Base-by-base conservation (phyloP, 208 protist genomes). In the Lotmaria passim region DNA sequence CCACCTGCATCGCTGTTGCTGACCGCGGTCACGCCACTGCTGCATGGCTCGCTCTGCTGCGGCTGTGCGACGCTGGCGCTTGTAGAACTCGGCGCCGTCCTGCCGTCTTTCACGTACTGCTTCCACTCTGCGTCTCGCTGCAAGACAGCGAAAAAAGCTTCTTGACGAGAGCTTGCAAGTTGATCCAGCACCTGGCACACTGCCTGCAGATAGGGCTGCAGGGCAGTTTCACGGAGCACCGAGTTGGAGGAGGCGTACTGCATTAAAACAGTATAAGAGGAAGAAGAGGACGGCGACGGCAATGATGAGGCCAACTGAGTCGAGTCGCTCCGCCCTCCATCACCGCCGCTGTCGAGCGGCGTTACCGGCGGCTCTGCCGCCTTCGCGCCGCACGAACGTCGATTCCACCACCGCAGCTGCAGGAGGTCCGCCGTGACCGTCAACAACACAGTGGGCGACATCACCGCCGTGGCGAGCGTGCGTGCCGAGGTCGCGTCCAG, bases 121-220 rank as follows among this genome's bases (percentile, higher is more conserved):
- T 34, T 34, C 71, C 63, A 70, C 55, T 12, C 47, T 3, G 71
- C 71, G 33, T 77, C 71, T 8, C 57, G 55, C 28, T 30, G 31
- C 57, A 77, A 58, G 17, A 71, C 48, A 2, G 38, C 43, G 24
- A 77, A 17, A 19, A 77, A 77, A 31, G 51, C 71, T 7, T 55
- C 43, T 7, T 44, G 31, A 10, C 50, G 23, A 0, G 31, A 28
- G 26, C 71, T 71, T 26, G 71, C 44, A 44, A 77, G 36, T 24
- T 46, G 46, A 36, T 77, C 71, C 24, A 77, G 24, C 15, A 69
- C 46, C 34, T 51, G 17, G 31, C 62, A 70, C 7, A 63, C 53
- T 7, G 46, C 62, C 46, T 31, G 38, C n/a, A 77, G 28, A 43
- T 38, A 71, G 46, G 57, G 38, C 43, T 64, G 47, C 17, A 77